Conservation (phyloP, 345 rosid genomes). For the Carallia brachiata region DNA sequence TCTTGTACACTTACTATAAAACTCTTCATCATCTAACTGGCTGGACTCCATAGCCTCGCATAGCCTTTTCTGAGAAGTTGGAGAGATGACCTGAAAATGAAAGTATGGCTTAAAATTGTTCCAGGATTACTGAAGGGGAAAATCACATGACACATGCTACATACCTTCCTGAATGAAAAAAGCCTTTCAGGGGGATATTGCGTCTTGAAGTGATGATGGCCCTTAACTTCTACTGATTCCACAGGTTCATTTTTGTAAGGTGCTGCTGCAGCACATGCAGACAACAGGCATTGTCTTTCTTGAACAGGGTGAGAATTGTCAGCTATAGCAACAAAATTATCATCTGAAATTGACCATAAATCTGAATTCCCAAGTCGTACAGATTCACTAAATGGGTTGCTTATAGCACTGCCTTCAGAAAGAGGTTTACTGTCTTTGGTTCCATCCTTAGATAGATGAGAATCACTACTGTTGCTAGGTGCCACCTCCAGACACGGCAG, state of each 20-base stretch:
- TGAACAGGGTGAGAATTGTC: slow-evolving; percentile 19
- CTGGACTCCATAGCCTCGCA: slow-evolving; percentile 55
- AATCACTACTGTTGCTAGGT: slow-evolving; percentile 13
- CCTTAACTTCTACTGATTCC: neutral
- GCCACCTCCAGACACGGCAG: slow-evolving; percentile 23
- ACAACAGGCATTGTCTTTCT: slow-evolving; percentile 22
- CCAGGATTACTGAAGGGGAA: neutral
- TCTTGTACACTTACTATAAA: slow-evolving; percentile 46
- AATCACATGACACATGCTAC: slow-evolving; percentile 6
- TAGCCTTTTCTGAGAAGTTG: slow-evolving; percentile 65
- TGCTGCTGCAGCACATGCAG: slow-evolving; percentile 26
- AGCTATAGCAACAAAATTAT: slow-evolving; percentile 20
- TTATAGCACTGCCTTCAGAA: slow-evolving; percentile 25
- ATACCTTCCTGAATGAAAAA: slow-evolving; percentile 65
- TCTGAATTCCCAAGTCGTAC: slow-evolving; percentile 19
- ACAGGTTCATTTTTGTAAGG: slow-evolving; percentile 15
- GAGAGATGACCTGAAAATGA: slow-evolving; percentile 72
- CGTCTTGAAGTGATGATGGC: slow-evolving; percentile 21
- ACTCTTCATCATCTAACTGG: slow-evolving; percentile 39
- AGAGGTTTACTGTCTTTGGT: slow-evolving; percentile 27
- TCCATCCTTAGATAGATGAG: slow-evolving; percentile 26
- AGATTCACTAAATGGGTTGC: slow-evolving; percentile 24
- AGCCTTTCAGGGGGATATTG: slow-evolving; percentile 54
- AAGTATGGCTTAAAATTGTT: slow-evolving; percentile 6
- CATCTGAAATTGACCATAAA: slow-evolving; percentile 20